Conservation (phyloP, 2,329 filamentous ascomycete species). For the Colletotrichum chlorophyti region DNA sequence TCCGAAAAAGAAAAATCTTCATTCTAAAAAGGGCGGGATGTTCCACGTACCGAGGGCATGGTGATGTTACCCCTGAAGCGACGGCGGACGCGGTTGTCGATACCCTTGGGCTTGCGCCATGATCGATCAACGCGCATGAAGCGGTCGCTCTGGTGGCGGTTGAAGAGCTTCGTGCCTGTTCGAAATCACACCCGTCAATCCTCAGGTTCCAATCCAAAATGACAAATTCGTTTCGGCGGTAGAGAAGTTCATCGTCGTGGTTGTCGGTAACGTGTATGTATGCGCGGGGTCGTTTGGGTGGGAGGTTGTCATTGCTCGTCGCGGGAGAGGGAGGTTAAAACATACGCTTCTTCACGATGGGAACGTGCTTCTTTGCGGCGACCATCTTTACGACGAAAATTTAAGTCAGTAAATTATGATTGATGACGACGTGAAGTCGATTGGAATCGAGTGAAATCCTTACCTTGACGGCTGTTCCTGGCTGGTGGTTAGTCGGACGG, state of each 20-base stretch:
- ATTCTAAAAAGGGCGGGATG: not conserved
- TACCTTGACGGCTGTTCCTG: constrained; percentile 51
- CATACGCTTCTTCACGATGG: constrained; percentile 99
- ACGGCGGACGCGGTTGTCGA: constrained; percentile 97
- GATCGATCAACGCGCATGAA: constrained; percentile 89
- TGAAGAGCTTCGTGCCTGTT: constrained; percentile 90
- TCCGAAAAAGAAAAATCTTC: constrained; percentile 25
- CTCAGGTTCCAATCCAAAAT: constrained; percentile 17
- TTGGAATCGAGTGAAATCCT: constrained; percentile 24
- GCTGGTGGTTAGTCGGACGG: constrained; percentile 39
- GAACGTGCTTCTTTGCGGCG: constrained; percentile 98
- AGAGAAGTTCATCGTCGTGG: not conserved
- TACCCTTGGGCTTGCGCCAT: constrained; percentile 99
- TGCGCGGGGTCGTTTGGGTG: constrained; percentile 22
- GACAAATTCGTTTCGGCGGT: constrained; percentile 27
- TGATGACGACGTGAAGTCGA: constrained; percentile 2
- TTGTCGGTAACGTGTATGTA: too few species aligned
- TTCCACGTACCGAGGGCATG: constrained; percentile 92
- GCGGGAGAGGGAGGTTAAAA: constrained; percentile 48
- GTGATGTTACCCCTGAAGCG: constrained; percentile 94
- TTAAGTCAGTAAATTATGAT: constrained; percentile 38
- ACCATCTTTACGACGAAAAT: constrained; percentile 78
- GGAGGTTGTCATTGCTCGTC: constrained; percentile 1
- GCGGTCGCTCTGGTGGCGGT: constrained; percentile 95
- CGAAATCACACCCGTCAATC: constrained; percentile 46